Percentiles rank a stretch among this genome's conserved stretches.
phyloP scores from a whole-genome alignment of 768 basidiomycete genomes.

The Auriculariales sp. region DNA sequence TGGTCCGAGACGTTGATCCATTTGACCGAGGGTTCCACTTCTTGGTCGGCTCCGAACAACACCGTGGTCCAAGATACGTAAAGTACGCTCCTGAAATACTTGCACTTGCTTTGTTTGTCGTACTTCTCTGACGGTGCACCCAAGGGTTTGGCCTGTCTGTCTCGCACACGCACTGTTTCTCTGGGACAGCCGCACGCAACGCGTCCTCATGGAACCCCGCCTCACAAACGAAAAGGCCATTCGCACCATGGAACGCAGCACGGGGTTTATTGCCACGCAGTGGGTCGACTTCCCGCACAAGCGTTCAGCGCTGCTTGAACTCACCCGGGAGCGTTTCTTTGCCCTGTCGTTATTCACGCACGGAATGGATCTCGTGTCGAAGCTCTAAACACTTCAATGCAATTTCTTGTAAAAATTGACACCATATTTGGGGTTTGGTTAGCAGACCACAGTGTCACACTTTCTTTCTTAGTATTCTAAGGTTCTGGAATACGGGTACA shows the following conservation, averaged over 20 bases:
- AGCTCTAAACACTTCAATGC: too few relatives aligned
- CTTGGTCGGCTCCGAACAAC: not conserved
- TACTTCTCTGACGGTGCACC: too few relatives aligned
- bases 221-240: not conserved
- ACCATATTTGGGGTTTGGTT: too few relatives aligned
- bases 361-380: too few relatives aligned
- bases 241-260: not conserved
- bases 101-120: too few relatives aligned
- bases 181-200: not conserved
- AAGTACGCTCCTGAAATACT: too few relatives aligned
- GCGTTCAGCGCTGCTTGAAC: not conserved
- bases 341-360: not conserved
- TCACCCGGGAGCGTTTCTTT: not conserved
- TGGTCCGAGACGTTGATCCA: not conserved
- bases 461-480: too few relatives aligned
- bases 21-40: not conserved
- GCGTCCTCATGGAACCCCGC: not conserved
- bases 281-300: not conserved
- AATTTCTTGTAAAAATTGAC: too few relatives aligned
- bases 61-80: not conserved
- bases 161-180: not conserved
- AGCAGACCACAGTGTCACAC: too few relatives aligned
- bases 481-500: too few relatives aligned
- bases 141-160: too few relatives aligned
- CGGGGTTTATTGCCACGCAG: not conserved